A percentile compares a stretch with the other conserved stretches of the same genome.
Evolutionary conservation across 805 yeast species (phyloP).

Genomic region (Metschnikowia peoriensis): DNA sequence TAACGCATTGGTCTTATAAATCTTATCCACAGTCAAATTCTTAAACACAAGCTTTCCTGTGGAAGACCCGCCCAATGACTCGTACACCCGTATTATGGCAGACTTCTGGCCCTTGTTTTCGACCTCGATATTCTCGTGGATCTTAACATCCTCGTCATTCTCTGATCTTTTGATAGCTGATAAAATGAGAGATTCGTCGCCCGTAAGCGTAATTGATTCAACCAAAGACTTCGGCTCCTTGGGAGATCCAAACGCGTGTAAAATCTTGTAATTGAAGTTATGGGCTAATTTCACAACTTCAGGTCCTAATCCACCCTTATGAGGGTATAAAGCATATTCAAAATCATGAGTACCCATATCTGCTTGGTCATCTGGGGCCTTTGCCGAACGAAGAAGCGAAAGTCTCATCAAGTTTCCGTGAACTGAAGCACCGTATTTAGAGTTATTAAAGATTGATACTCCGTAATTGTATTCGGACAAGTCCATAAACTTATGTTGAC

Average conservation of each 20-base stretch:
- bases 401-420: conserved; percentile 92
- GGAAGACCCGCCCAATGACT: conserved; percentile 79
- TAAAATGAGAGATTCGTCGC: conserved; percentile 61
- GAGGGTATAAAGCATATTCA: conserved; percentile 84
- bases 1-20: conserved; percentile 56
- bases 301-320: conserved; percentile 59
- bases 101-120: conserved; percentile 40
- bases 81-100: conserved; percentile 75
- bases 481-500: conserved; percentile 92
- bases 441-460: conserved; percentile 77
- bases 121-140: conserved; percentile 46
- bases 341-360: conserved; percentile 89
- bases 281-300: conserved; percentile 73
- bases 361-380: conserved; percentile 91
- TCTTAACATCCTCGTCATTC: conserved; percentile 62
- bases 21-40: conserved; percentile 41
- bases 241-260: conserved; percentile 17
- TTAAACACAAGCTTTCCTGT: conserved; percentile 49
- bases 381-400: conserved; percentile 84
- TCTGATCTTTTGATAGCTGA: conserved; percentile 86
- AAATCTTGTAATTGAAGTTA: conserved; percentile 66
- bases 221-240: conserved; percentile 9
- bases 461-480: conserved; percentile 85
- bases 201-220: conserved; percentile 30
- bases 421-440: conserved; percentile 88